Evolutionary conservation across 2,329 filamentous ascomycete species (phyloP), one percentile per base, ranked within the genome.

Genomic region (Ophiocordyceps camponoti-rufipedis): DNA sequence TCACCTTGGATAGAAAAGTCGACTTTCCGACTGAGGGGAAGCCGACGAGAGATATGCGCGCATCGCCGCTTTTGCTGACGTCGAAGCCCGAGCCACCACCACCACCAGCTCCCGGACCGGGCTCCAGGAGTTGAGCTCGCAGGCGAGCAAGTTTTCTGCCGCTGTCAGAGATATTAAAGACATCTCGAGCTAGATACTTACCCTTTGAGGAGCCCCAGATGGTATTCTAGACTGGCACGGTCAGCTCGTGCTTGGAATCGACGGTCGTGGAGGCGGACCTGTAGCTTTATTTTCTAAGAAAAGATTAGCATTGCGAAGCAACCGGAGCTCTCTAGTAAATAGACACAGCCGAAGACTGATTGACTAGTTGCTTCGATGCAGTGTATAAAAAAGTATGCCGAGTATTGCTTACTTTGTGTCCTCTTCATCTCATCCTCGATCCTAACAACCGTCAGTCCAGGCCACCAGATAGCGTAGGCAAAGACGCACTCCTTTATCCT

Each of bases 401-500:
- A 33, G 41, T 9, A 6, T 3, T 19, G 11, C 77, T 71, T 78
- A 94, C 89, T 98, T 71, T 98, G 91, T 58, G 91, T 98, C 78
- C 78, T 89, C 64, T 78, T 81, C 91, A 98, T 98, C 82, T 98
- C 91, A 68, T 94, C 88, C 76, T 98, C 91, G 58, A 98, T 98
- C 80, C 89, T 95, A 55, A n/a, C 47, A 44, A 41, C 18, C 8
- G 46, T 58, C 50, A 59, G 55, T 50, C 40, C 45, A 45, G 45
- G 46, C 41, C 49, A 43, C 47, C 44, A 5, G 14, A 23, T 28
- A 18, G n/a, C 12, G 18, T 2, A 13, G 5, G 10, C 8, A 41
- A 31, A 29, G 18, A 62, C 80, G 58, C 67, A 94, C 89, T 96
- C 91, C 74, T 98, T 98, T 71, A 98, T 98, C 75, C 94, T 96